Percentiles rank a stretch among this genome's conserved stretches.
phyloP scores from a whole-genome alignment of 2,329 filamentous ascomycete genomes.

The Aspergillus fijiensis region DNA sequence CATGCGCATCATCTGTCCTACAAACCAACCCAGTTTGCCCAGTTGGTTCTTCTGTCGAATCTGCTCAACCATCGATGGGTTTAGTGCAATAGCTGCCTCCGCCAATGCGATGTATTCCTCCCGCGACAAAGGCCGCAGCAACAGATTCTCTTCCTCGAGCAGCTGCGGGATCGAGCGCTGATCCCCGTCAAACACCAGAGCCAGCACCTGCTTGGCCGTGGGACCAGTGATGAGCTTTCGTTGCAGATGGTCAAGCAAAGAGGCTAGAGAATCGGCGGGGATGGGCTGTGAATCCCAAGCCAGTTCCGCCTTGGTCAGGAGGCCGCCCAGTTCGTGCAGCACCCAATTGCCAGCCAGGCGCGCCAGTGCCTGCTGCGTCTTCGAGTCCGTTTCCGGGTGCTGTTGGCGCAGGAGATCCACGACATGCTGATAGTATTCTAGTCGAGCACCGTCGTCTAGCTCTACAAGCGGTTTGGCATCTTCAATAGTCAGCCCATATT shows the following conservation, averaged over 20 bases:
- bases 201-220: constrained; percentile 61
- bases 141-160: constrained; percentile 57
- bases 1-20: constrained; percentile 66
- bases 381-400: constrained; percentile 25
- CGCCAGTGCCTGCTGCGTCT: constrained; percentile 39
- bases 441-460: constrained; percentile 72
- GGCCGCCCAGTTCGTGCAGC: constrained; percentile 70
- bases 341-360: constrained; percentile 66
- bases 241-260: constrained; percentile 47
- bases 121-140: constrained; percentile 55
- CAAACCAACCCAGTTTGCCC: constrained; percentile 67
- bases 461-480: constrained; percentile 79
- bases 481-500: constrained; percentile 72
- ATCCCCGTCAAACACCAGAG: constrained; percentile 55
- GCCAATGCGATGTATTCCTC: constrained; percentile 59
- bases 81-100: constrained; percentile 52
- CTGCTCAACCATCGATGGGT: constrained; percentile 58
- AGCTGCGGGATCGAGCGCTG: constrained; percentile 51
- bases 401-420: constrained; percentile 38
- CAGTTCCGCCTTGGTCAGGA: constrained; percentile 55
- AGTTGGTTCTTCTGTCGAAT: constrained; percentile 60
- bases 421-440: constrained; percentile 70
- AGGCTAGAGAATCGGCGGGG: constrained; percentile 44
- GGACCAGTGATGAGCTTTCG: constrained; percentile 51
- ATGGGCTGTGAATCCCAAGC: constrained; percentile 43